Base-by-base conservation (phyloP, 1,139 yeast genomes). In the Pichia sp. region DNA sequence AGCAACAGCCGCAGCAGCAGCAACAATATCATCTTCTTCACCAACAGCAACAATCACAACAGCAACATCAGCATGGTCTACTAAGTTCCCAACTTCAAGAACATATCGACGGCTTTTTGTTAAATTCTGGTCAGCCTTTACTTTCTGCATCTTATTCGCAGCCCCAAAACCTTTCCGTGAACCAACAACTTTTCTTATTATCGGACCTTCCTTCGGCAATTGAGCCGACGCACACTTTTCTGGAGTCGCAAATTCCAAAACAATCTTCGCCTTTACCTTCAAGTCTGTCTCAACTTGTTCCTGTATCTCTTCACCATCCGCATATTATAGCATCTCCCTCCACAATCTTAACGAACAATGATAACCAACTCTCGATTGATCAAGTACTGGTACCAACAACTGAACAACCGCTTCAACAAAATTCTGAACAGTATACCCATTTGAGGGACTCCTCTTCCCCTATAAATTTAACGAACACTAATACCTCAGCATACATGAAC, bases 131-230 rank as follows among this genome's bases (percentile, higher is more conserved):
- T 16, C 58, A 48, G 8, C 31, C 52, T 11, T 8, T 53, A 7
- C 2, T 53, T 8, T 47, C 58, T 2, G 48, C 48, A 1, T 31
- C 42, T 6, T 42, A 43, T 32, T 19, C 32, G 26, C 52, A 42
- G 30, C 54, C 23, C 10, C 52, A 50, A 13, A 8, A 30, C 11
- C 34, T 16, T 13, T 15, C 42, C 15, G 15, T 41, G 5, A 53
- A 48, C n/a, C 54, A 53, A 13, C 55, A 54, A 1, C 45, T 56
- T 42, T 56, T 47, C 26, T 15, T 57, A 15, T 40, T 55, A 13
- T 53, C 58, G 5, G 47, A 54, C 40, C 29, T 57, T 15, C 59
- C 56, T 1, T 55, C 59, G 10, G 54, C 59, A 3, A 15, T 57
- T 11, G 59, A 57, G 34, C 56, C 59, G 3, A 23, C 26, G 1